Evolutionary conservation across 1,284 basidiomycete species (phyloP), one percentile per base, ranked within the genome.

Genomic region (Bondarzewia mesenterica): DNA sequence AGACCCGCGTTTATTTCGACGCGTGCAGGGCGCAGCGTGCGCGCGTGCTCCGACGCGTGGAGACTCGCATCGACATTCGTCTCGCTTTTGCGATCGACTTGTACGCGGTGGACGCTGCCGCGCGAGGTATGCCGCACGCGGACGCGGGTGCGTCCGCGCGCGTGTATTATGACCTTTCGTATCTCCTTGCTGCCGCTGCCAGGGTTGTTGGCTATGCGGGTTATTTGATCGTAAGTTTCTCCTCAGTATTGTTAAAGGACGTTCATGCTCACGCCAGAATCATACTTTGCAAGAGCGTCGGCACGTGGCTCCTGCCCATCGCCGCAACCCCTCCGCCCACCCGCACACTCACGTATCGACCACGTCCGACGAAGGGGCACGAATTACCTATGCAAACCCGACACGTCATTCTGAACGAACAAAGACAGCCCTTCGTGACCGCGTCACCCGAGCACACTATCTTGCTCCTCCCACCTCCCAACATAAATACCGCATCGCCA

Each of bases 181-280:
- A 26, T 15, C 2, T 48, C 7, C 38, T 54, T 10, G 37, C 50
- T 4, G 7, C 47, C 12, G 12, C 50, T 7, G 49, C 49, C 3
- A 7, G 50, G 8, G 39, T 37, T 15, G n/a, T 29, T 14, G 53
- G 53, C 20, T 45, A 40, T 46, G 44, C 46, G 5, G 53, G 53
- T 8, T 50, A 54, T 32, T 35, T 48, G 6, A 36, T 46, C 41
- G 53, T 54, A 38, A 25, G 53, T 48, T 12, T 16, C 36, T 8
- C 36, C 21, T 4, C 3, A 15, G 14, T 21, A 16, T 5, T 3
- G 16, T 8, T 1, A 29, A 38, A 35, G 10, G 32, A 35, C 32
- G 4, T 12, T 16, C 26, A n/a, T 3, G 21, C 29, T 7, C 29
- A 10, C 32, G 22, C 18, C 41, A 54, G 52, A 54, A 52, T 36